Evolutionary conservation across 1,284 basidiomycete genomes (phyloP).

Genomic region (Austroboletus olivaceoglutinosus): DNA sequence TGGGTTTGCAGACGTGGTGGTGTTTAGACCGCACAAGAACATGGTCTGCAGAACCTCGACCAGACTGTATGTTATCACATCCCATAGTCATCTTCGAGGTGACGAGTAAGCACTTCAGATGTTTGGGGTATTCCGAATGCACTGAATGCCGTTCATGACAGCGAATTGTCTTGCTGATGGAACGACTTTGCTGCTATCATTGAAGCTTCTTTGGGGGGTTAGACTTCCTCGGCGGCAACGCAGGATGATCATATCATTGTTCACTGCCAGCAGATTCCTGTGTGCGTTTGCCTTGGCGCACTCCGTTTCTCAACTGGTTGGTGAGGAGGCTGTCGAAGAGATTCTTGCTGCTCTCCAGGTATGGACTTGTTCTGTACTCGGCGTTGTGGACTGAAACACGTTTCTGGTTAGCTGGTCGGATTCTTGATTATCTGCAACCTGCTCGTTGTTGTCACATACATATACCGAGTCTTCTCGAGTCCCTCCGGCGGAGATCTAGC

Average conservation of each 20-base stretch:
- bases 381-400: too few species aligned
- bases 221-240: constrained; percentile 11
- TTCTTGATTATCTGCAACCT: constrained; percentile 21
- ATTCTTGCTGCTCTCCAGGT: constrained; percentile 9
- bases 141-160: background rate
- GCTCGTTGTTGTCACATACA: constrained; percentile 13
- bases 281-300: constrained; percentile 4
- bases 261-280: constrained; percentile 7
- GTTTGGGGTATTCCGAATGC: background rate
- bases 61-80: background rate
- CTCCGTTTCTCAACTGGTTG: constrained; percentile 1
- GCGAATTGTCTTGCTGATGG: constrained; percentile 4
- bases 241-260: constrained; percentile 16
- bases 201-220: constrained; percentile 15
- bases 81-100: constrained; percentile 3
- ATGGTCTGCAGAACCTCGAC: background rate
- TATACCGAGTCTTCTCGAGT: constrained; percentile 10
- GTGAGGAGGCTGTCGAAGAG: background rate
- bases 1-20: constrained; percentile 4
- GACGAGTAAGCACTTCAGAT: constrained; percentile 1
- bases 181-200: background rate
- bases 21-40: background rate
- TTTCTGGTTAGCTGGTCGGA: background rate
- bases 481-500: background rate
- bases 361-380: background rate